Conservation (phyloP, 2,329 filamentous ascomycete species). For the Colletotrichum tropicicola region DNA sequence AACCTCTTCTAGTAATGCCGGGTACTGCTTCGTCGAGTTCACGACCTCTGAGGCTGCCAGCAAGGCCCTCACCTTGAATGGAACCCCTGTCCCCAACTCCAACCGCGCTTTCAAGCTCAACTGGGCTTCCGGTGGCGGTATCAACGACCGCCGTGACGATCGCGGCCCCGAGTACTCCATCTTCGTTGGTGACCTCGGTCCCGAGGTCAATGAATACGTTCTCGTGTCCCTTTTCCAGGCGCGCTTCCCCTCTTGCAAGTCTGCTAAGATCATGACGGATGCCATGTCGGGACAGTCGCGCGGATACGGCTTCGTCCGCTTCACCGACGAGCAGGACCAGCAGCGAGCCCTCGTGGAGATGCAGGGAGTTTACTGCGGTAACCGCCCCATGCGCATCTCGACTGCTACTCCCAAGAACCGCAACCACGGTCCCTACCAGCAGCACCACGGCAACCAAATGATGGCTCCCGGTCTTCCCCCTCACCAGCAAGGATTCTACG, state of each 20-base stretch:
- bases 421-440: slow-evolving; percentile 45
- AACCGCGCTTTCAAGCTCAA: slow-evolving; percentile 97
- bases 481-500: slow-evolving; percentile 48
- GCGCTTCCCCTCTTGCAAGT: slow-evolving; percentile 97
- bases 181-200: slow-evolving; percentile 96
- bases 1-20: slow-evolving; percentile 77
- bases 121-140: slow-evolving; percentile 96
- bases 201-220: slow-evolving; percentile 98
- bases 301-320: slow-evolving; percentile 97
- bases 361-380: slow-evolving; percentile 99
- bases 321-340: slow-evolving; percentile 94
- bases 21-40: slow-evolving; percentile 99
- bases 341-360: slow-evolving; percentile 96
- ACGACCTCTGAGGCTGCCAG: slow-evolving; percentile 81
- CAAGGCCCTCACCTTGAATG: slow-evolving; percentile 92
- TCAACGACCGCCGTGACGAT: slow-evolving; percentile 95
- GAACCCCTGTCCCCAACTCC: slow-evolving; percentile 90
- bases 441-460: slow-evolving; percentile 52
- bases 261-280: slow-evolving; percentile 99
- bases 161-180: slow-evolving; percentile 96
- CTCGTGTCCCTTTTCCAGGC: slow-evolving; percentile 96
- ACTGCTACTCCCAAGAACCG: slow-evolving; percentile 97
- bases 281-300: slow-evolving; percentile 97
- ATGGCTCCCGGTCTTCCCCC: slow-evolving; percentile 54
- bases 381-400: slow-evolving; percentile 97